phyloP scores from a whole-genome alignment of 2,329 filamentous ascomycete species.

The Pestalotiopsis sp. region DNA sequence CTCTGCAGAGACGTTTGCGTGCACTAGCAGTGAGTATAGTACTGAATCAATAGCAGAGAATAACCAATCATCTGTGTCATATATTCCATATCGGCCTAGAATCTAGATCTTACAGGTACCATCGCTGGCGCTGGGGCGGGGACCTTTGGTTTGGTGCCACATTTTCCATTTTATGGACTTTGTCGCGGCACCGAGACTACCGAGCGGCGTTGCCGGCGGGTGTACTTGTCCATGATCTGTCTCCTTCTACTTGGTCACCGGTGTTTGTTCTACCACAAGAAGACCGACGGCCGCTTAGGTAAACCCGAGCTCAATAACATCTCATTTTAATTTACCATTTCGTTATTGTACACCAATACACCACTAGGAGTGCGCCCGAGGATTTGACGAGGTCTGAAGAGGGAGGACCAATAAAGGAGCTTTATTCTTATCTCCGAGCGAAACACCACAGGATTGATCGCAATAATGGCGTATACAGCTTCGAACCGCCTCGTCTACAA shows the following conservation, averaged over 20 bases:
- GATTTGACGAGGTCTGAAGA: not conserved
- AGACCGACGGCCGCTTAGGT: conserved; percentile 1
- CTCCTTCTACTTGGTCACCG: not conserved
- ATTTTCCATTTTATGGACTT: not conserved
- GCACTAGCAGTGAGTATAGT: not conserved
- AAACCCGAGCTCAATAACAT: not conserved
- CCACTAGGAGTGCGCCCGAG: not conserved
- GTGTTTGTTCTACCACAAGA: not conserved
- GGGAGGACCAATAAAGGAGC: not conserved
- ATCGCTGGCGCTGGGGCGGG: not conserved
- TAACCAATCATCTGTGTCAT: not conserved
- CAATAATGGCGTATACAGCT: conserved; percentile 5
- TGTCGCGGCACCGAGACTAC: not conserved
- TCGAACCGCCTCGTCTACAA: conserved; percentile 30
- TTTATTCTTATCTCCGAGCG: not conserved
- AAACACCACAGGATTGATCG: not conserved
- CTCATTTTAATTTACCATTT: not conserved
- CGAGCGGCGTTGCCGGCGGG: not conserved
- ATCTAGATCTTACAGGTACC: not conserved
- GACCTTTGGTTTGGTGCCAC: not conserved
- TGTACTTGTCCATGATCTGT: not conserved
- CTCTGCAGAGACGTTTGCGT: not conserved
- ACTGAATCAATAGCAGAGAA: not conserved
- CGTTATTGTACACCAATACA: not conserved
- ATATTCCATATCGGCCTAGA: not conserved